Evolutionary conservation across 257 asterid genomes (phyloP), one percentile per base, ranked within the genome.

Genomic region (Scutellaria minor): DNA sequence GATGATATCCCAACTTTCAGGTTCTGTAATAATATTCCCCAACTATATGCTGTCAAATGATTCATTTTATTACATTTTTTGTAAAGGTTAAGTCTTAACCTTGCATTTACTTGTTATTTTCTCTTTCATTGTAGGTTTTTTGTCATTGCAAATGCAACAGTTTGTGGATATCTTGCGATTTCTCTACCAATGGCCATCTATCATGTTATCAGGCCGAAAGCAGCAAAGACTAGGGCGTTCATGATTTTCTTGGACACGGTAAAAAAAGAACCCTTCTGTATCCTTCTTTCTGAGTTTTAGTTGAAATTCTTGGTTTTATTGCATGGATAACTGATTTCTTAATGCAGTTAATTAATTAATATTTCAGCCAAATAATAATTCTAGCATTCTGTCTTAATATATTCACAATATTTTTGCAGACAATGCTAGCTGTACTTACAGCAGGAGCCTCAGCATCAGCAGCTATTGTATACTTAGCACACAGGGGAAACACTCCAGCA

Each of bases 401-500:
- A 74, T 47, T 22, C 22, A 5, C 7, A 45, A 27, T 22, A 67
- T 37, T 66, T 24, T 15, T 70, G 78, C 84, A 89, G 95, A 76
- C 62, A 51, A 87, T 89, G 83, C 70, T 89, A 6, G 90, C 84
- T 55, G 75, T 80, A 15, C 79, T 89, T 5, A 82, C 83, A 7
- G 84, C 85, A 3, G 97, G 82, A 68, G 96, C 97, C 59, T 91
- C 96, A 31, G 87, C 93, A 64, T 90, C 93, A 70, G 83, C 97
- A 56, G 91, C 95, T 24, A 83, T 87, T 7, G 97, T 91, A 24
- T 89, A 83, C 69, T 74, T 91, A 72, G 97, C 97, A 73, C 96
- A 89, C 60, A 86, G 80, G 50, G 96, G 96, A 40, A 91, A 91
- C 62, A 69, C 95, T 53, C 79, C 96, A 10, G 89, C 96, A 15